Conservation (phyloP, 2,329 filamentous ascomycete genomes). For the Paracorniculantispora psalliotae region DNA sequence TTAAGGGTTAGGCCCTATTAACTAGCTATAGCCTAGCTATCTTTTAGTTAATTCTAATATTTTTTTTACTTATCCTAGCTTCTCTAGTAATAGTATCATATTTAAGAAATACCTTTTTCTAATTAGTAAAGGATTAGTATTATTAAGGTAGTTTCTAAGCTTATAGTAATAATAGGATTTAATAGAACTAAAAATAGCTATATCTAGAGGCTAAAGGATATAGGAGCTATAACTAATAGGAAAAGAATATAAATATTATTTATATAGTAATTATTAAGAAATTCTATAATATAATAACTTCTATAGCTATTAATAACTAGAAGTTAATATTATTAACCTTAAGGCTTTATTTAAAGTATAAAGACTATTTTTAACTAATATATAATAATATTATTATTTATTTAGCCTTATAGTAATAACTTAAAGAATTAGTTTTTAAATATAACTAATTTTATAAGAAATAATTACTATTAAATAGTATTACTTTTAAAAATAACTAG, state of each 20-base stretch:
- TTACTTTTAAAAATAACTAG: constrained; percentile 5
- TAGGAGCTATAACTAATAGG: not conserved
- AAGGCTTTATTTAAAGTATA: not conserved
- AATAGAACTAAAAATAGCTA: not conserved
- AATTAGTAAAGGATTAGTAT: not conserved
- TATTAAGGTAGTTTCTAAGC: not conserved
- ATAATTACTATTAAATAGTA: constrained; percentile 6
- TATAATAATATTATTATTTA: not conserved
- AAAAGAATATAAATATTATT: constrained; percentile 8
- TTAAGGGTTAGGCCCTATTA: not conserved
- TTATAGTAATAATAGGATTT: not conserved
- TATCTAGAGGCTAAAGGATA: constrained; percentile 6
- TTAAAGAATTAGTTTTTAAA: not conserved
- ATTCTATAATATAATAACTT: constrained; percentile 3
- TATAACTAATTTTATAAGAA: not conserved
- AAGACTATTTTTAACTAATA: not conserved
- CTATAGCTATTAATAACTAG: constrained; percentile 5
- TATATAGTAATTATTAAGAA: not conserved
- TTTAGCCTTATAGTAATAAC: not conserved
- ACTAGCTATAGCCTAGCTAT: not conserved
- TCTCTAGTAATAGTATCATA: not conserved
- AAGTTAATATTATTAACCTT: not conserved
- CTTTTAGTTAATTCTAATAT: not conserved
- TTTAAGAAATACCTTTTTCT: not conserved
- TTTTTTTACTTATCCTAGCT: not conserved